phyloP scores from a whole-genome alignment of 2,329 filamentous ascomycete genomes.

The Fulvia fulva region DNA sequence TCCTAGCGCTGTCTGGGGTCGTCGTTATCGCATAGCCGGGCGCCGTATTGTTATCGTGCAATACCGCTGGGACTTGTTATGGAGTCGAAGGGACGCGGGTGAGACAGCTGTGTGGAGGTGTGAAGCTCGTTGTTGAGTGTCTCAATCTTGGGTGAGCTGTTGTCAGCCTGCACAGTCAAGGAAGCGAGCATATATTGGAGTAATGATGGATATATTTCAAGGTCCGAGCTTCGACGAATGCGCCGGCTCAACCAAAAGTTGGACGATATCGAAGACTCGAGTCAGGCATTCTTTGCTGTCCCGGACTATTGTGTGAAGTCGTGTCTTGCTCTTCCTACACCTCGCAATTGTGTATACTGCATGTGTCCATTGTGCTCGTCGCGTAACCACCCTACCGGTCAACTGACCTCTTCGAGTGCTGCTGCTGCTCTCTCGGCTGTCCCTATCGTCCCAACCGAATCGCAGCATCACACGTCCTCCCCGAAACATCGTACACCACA shows the following conservation, averaged over 20 bases:
- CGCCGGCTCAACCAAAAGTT: neutral
- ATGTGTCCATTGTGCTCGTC: neutral
- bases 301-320: neutral
- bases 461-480: neutral
- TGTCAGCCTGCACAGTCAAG: neutral
- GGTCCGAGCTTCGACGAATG: neutral
- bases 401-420: neutral
- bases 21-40: neutral
- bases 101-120: neutral
- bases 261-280: neutral
- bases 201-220: neutral
- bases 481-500: neutral
- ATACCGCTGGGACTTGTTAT: neutral
- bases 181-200: neutral
- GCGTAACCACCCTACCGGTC: neutral
- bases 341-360: neutral
- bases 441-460: neutral
- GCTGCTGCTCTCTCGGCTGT: neutral
- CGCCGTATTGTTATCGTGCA: neutral
- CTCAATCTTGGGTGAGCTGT: neutral
- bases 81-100: neutral
- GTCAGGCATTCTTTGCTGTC: neutral
- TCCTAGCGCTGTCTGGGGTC: neutral
- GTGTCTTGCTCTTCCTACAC: neutral
- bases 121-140: neutral